phyloP scores from a whole-genome alignment of 1,284 basidiomycete genomes.

The Ustilago loliicola region DNA sequence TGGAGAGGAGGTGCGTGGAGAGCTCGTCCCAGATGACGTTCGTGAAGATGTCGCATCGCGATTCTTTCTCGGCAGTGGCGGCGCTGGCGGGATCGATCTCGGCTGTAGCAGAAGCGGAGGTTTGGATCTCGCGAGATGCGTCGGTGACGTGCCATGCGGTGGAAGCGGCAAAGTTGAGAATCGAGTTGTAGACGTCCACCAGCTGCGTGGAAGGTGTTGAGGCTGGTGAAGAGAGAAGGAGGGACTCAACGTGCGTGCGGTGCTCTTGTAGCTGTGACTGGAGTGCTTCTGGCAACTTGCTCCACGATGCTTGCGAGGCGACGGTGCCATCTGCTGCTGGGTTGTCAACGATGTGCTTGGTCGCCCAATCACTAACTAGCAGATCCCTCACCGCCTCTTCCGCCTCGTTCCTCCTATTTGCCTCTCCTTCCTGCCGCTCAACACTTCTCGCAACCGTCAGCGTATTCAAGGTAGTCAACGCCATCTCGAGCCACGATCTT shows the following conservation, averaged over 20 bases:
- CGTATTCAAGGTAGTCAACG: conserved; percentile 26
- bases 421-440: neutral
- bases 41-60: conserved; percentile 58
- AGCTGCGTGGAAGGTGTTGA: conserved; percentile 69
- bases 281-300: conserved; percentile 14
- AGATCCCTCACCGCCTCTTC: conserved; percentile 51
- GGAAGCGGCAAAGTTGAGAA: conserved; percentile 82
- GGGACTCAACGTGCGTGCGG: neutral
- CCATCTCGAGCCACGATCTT: conserved; percentile 50
- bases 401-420: conserved; percentile 38
- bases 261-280: conserved; percentile 82
- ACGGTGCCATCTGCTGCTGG: neutral
- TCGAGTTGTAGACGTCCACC: conserved; percentile 81
- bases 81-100: neutral
- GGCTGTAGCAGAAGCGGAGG: neutral
- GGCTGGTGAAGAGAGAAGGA: conserved; percentile 71
- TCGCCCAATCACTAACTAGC: conserved; percentile 40
- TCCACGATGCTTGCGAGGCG: neutral
- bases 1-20: conserved; percentile 82
- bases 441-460: conserved; percentile 7
- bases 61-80: neutral
- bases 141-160: conserved; percentile 80
- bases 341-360: conserved; percentile 17
- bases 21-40: conserved; percentile 90
- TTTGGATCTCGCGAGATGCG: conserved; percentile 75